Base-by-base conservation (phyloP, 2,329 filamentous ascomycete species). In the Exophiala xenobiotica region DNA sequence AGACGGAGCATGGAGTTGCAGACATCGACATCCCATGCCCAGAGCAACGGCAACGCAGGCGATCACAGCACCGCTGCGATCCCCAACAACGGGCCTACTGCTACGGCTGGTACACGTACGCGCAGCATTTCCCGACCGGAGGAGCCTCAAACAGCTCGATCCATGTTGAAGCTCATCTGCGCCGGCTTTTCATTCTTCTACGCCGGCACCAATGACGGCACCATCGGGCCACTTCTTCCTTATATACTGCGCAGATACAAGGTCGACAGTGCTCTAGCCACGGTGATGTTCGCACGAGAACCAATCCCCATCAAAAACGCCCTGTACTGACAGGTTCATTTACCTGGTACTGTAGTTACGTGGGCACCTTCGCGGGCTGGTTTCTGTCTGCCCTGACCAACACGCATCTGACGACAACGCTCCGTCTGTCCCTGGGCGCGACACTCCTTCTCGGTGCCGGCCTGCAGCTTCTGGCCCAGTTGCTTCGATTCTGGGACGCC, bases 171-270 rank as follows among this genome's bases (percentile, higher is more conserved):
- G 61, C 65, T 85, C 2, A 47, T 77, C 29, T 78, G 78, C 37
- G 75, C 78, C 2, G 78, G 76, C 0, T 78, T 84, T 56, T 82
- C 80, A 0, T 86, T 86, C 68, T 84, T 86, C 61, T 80, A 82
- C 23, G 81, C 83, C 0, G 83, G 83, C 0, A 72, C 80, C 41
- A 86, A 85, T 50, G 83, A 86, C 63, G 83, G 83, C 24, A 83
- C 78, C 53, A 69, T 86, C 1, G 83, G 83, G 2, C 75, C 83
- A 1, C 57, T 87, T 11, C 77, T 86, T 1, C 83, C 83, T 0
- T 83, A 86, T 60, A 74, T 86, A 7, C 73, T 86, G 3, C 71
- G 74, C 4, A 74, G 76, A 2, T 84, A 85, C 60, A 56, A 69
- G 4, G 75, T 83, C 39, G 74, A 67, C 9, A 82, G 79, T 0